A percentile compares a stretch with the other conserved stretches of the same genome.
These are phyloP conservation scores for Pseudisothecium myosuroides DNA, from an alignment of 225 moss, liverwort and hornwort species.

Conservation along the genomic window DNA sequence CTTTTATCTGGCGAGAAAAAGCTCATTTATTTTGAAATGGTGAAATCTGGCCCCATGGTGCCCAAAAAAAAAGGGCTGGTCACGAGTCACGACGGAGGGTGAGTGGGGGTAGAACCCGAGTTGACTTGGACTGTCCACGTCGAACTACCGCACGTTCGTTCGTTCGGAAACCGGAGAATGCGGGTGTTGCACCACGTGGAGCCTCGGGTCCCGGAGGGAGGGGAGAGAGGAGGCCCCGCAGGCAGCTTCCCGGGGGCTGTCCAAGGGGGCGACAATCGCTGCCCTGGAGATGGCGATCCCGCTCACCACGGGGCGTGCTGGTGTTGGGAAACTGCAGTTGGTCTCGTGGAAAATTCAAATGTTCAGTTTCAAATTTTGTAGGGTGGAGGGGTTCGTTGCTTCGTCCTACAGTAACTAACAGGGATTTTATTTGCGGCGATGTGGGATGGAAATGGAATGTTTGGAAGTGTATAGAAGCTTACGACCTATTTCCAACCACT, in stretches of 20 bases:
- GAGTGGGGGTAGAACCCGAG: background rate
- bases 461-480: too few relatives aligned
- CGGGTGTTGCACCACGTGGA: background rate
- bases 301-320: background rate
- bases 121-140: background rate
- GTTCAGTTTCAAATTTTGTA: too few relatives aligned
- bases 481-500: too few relatives aligned
- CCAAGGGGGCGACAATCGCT: background rate
- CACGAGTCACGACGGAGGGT: background rate
- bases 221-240: background rate
- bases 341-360: background rate
- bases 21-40: too few relatives aligned
- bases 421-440: background rate
- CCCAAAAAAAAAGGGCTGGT: too few relatives aligned
- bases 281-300: background rate
- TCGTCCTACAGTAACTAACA: background rate
- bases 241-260: background rate
- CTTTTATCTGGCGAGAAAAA: too few relatives aligned
- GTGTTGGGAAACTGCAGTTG: background rate
- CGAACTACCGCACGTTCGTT: background rate
- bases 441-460: background rate
- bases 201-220: background rate
- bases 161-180: background rate
- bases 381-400: background rate
- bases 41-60: too few relatives aligned